phyloP scores from a whole-genome alignment of 441 rosid species.

The Sinapis alba region DNA sequence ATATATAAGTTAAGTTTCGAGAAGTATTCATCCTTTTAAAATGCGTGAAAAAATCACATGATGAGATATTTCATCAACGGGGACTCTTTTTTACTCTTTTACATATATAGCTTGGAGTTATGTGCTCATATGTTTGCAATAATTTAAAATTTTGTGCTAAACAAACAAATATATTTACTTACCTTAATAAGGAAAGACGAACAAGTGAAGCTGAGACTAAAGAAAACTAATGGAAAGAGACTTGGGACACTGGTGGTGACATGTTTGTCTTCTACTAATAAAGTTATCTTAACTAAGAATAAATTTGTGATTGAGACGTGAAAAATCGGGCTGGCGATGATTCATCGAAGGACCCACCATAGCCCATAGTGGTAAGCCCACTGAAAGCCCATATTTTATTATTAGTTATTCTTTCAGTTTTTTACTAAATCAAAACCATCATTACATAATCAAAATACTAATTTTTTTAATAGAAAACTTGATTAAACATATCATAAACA shows the following conservation, averaged over 20 bases:
- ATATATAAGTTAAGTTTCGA: background rate
- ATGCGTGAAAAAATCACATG: background rate
- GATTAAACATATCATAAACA: no score
- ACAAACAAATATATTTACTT: background rate
- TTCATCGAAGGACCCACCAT: background rate
- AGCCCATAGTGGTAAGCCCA: background rate
- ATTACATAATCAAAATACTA: background rate
- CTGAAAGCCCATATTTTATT: background rate
- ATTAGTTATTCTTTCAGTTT: background rate
- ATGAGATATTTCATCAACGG: background rate
- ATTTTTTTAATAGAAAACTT: no score
- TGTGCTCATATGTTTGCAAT: background rate
- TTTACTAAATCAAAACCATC: background rate
- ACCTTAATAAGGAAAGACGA: background rate
- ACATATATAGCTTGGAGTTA: background rate
- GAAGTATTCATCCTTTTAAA: background rate
- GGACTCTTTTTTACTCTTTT: background rate
- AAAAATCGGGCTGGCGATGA: background rate
- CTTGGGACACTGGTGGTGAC: background rate
- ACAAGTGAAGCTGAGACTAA: background rate
- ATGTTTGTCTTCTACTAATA: background rate
- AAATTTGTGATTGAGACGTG: background rate
- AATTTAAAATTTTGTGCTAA: background rate
- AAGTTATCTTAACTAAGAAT: background rate
- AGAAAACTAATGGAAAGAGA: background rate